Evolutionary conservation across 345 rosid species (phyloP), one percentile per base, ranked within the genome.

Genomic region (Combretum micranthum): DNA sequence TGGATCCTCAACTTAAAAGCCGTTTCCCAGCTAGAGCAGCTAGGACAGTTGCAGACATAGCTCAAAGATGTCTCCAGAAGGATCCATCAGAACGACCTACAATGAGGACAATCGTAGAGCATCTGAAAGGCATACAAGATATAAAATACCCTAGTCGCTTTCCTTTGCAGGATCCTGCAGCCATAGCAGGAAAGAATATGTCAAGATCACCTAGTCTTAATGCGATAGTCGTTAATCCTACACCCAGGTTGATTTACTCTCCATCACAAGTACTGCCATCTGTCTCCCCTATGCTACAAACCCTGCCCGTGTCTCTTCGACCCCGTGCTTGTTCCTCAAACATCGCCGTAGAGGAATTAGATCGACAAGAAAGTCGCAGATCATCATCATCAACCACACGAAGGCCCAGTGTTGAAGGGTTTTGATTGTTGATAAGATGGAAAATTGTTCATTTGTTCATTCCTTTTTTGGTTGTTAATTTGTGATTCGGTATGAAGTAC

Each of bases 41-140:
- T 20, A 57, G 99, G 9, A 80, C 85, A 15, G 83, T 93, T 18
- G 97, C 97, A 3, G 96, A 87, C 60, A 81, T 89, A 46, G 96
- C 94, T 15, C 81, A 77, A 49, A 82, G 74, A 67, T 93, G 99
- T 66, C 87, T 93, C 19, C 97, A 85, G 54, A 84, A 80, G 61
- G 96, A 93, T 16, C 92, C 99, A 19, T 80, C 85, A 43, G 97
- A 83, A 63, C 78, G 99, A 53, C 99, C 97, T 8, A 93, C 95
- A 8, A 89, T 89, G 96, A 74, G 99, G 75, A 87, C 78, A 60
- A 71, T 93, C 0, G 88, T 87, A 13, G 82, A 87, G 46, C 80
- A 75, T 63, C 85, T 93, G 43, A 87, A 78, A 75, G 63, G 71
- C 66, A 80, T 93, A 78, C 99, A 85, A 51, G 99, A 85, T 73